Evolutionary conservation across 345 rosid species (phyloP), one percentile per base, ranked within the genome.

Genomic region (Eucalyptus regnans): DNA sequence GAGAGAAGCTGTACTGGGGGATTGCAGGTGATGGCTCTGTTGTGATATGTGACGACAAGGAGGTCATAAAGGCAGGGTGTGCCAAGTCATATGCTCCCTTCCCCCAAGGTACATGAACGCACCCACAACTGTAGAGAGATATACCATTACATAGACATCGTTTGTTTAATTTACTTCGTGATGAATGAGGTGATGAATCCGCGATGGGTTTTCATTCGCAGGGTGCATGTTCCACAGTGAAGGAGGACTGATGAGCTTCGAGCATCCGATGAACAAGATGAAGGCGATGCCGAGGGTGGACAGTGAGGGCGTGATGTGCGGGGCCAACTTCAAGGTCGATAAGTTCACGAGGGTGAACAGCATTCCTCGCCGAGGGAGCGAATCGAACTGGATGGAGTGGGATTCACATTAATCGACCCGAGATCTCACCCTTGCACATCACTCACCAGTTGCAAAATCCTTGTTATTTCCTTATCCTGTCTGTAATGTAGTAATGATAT

Each of bases 51-150:
- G 99, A 98, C 93, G 94, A 96, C 87, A 62, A 95, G 91, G 95
- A 95, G 86, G 93, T 96, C 49, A 94, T 96, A 12, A 98, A 96
- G 84, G 97, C 94, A 44, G 94, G 99, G 2, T 98, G 99, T 92
- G 97, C 96, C 46, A 97, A 96, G 92, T 98, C 99, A n/a, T 97
- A 91, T 92, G 99, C 99, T 37, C 97, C 99, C 86, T 98, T 97
- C 91, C 99, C 99, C 16, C 85, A 90, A 81, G 97, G 96, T 94
- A 88, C 51, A 2, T 29, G 3, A 22, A n/a, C 9, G 64, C 62
- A 11, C 66, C 58, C 0, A 7, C 87, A 13, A 27, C 27, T 4
- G 27, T 41, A 9, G 80, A 33, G 43, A 66, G 3, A 66, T 15
- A 31, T n/a, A 31, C 0, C 79, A 4, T 7, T 4, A 31, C 79